Evolutionary conservation across 192 early-diverging fungal genomes (phyloP), one percentile per base, ranked within the genome.

Genomic region (Coemansia furcata): DNA sequence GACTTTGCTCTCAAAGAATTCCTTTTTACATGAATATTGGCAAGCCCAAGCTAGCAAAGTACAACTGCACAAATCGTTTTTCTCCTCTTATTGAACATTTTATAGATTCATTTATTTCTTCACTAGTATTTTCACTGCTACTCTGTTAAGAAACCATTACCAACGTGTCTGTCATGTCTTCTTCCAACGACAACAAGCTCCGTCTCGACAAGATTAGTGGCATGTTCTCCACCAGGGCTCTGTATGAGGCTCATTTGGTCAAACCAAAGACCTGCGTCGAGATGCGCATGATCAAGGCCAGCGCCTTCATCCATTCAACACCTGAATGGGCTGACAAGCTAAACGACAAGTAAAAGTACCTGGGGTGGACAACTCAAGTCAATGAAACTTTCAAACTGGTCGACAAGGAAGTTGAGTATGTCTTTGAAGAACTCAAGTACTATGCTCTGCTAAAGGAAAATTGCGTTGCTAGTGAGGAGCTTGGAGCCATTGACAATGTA

Each of bases 401-500:
- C 14, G 76, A 79, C 1, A 17, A 30, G 3, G 74, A 75, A 7
- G 36, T 69, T 3, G 59, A 54, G 0, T 71, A 70, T 4, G 60
- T 76, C 5, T 60, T 83, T 30, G 46, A 66, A 7, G 77, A 84
- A 57, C 59, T 83, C 17, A n/a, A 62, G 19, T 76, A 67, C 65
- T 61, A 60, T 29, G 64, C 78, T 0, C 9, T 61, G 32, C 66
- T 75, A 47, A 58, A 71, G 11, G 23, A 14, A 2, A 46, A 47
- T 21, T 44, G 35, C 6, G 44, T 10, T 43, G 47, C 43, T 12
- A 62, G 74, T 76, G 19, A 62, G 58, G 15, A 68, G 68, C 50
- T 50, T 80, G 21, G 67, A 73, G n/a, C 74, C 73, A 30, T 78
- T 68, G 52, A 80, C 77, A 26, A 59, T 71, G 17, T 77, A 32